phyloP scores from a whole-genome alignment of 2,329 filamentous ascomycete species.

The Penicillium sp. region DNA sequence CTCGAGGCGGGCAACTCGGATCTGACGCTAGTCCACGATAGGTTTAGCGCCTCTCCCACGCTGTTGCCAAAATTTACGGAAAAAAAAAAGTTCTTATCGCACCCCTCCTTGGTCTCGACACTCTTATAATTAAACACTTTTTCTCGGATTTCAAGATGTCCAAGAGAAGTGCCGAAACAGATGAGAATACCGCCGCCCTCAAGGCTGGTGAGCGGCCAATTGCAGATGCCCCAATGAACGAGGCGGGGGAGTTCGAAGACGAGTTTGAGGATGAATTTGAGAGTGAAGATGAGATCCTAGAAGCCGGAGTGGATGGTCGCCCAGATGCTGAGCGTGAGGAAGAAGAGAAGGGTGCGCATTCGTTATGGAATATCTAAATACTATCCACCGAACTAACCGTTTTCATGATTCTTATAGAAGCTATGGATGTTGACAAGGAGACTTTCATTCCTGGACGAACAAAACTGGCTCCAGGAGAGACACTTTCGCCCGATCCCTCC shows the following conservation, averaged over 20 bases:
- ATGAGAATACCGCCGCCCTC: slow-evolving; percentile 54
- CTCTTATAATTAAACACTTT: slow-evolving; percentile 6
- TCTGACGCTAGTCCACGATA: slow-evolving; percentile 35
- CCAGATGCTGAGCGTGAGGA: slow-evolving; percentile 92
- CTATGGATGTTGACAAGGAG: slow-evolving; percentile 90
- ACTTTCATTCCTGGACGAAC: slow-evolving; percentile 95
- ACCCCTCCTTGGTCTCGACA: slow-evolving; percentile 13
- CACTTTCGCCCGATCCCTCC: slow-evolving; percentile 83
- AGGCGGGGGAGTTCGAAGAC: slow-evolving; percentile 63
- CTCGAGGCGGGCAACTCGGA: slow-evolving; percentile 22
- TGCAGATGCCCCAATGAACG: slow-evolving; percentile 48
- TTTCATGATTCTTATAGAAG: slow-evolving; percentile 48
- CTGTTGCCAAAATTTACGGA: slow-evolving; percentile 24
- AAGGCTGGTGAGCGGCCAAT: slow-evolving; percentile 62
- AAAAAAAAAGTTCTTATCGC: slow-evolving; percentile 35
- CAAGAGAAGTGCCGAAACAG: slow-evolving; percentile 58
- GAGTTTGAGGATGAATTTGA: slow-evolving; percentile 97
- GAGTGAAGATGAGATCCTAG: slow-evolving; percentile 86
- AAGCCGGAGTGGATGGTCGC: slow-evolving; percentile 88
- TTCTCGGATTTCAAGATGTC: slow-evolving; percentile 48
- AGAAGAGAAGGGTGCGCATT: slow-evolving; percentile 65
- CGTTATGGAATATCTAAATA: not conserved
- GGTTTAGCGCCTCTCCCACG: slow-evolving; percentile 26
- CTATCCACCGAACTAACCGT: not conserved
- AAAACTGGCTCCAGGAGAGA: slow-evolving; percentile 86